phyloP scores from a whole-genome alignment of 192 early-diverging fungal species.

The Coemansia sp. region DNA sequence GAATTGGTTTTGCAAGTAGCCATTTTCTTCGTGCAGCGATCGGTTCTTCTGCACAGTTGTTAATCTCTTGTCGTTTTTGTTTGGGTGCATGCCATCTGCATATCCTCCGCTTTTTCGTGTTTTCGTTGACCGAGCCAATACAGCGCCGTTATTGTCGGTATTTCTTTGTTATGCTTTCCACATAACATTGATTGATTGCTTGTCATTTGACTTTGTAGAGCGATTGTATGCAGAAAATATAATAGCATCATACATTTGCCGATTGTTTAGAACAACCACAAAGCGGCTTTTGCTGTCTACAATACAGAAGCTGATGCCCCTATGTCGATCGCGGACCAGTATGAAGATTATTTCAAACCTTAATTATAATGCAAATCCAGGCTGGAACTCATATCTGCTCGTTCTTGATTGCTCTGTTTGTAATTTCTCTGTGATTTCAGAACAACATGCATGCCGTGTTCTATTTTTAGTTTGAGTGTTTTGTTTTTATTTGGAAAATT shows the following conservation, averaged over 20 bases:
- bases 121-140: not conserved
- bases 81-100: not conserved
- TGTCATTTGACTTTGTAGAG: not conserved
- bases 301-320: not conserved
- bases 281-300: not conserved
- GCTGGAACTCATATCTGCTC: not conserved
- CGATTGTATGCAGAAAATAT: not conserved
- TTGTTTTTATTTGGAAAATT: slow-evolving; percentile 1
- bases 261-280: no score
- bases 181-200: not conserved
- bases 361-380: not conserved
- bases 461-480: not conserved
- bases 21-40: not conserved
- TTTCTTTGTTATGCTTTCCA: not conserved
- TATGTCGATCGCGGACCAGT: not conserved
- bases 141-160: not conserved
- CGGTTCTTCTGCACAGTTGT: not conserved
- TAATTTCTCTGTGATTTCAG: not conserved
- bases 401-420: not conserved
- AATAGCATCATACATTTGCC: not conserved
- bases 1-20: not conserved
- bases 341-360: slow-evolving; percentile 2
- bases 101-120: not conserved
- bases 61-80: not conserved
- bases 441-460: not conserved